These are phyloP conservation scores for Golubevia sp. DNA, from an alignment of 1,284 basidiomycete genomes.

Conservation along the genomic window DNA sequence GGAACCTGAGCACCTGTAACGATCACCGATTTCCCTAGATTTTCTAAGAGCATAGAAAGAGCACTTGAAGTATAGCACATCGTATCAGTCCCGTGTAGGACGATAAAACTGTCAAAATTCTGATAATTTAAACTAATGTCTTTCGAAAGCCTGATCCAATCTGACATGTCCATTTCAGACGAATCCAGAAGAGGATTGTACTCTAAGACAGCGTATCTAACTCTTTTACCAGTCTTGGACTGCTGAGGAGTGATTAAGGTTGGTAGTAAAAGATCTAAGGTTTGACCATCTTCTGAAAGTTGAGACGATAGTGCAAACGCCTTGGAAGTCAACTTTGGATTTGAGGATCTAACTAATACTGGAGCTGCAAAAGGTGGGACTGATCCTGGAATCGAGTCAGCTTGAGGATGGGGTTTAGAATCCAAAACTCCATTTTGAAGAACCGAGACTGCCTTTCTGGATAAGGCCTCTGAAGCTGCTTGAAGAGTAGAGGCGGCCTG, in stretches of 20 bases:
- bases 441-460: slow-evolving; percentile 4
- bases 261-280: slow-evolving; percentile 38
- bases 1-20: slow-evolving; percentile 91
- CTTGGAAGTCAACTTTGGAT: slow-evolving; percentile 35
- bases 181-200: slow-evolving; percentile 30
- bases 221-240: slow-evolving; percentile 26
- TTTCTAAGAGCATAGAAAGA: slow-evolving; percentile 84
- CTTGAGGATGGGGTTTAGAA: not conserved
- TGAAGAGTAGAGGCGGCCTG: not conserved
- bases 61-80: slow-evolving; percentile 82
- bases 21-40: slow-evolving; percentile 84
- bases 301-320: slow-evolving; percentile 26
- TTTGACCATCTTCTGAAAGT: slow-evolving; percentile 25
- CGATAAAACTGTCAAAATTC: slow-evolving; percentile 83
- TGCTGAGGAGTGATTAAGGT: slow-evolving; percentile 40
- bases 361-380: not conserved
- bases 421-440: not conserved
- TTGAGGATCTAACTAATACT: slow-evolving; percentile 22
- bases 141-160: slow-evolving; percentile 84
- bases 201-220: slow-evolving; percentile 45
- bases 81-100: slow-evolving; percentile 74
- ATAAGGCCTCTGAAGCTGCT: slow-evolving; percentile 5
- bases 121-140: slow-evolving; percentile 88
- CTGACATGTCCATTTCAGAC: slow-evolving; percentile 62
- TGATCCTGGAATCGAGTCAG: not conserved